Base-by-base conservation (phyloP, 257 asterid species). In the Dorcoceras hygrometricum region DNA sequence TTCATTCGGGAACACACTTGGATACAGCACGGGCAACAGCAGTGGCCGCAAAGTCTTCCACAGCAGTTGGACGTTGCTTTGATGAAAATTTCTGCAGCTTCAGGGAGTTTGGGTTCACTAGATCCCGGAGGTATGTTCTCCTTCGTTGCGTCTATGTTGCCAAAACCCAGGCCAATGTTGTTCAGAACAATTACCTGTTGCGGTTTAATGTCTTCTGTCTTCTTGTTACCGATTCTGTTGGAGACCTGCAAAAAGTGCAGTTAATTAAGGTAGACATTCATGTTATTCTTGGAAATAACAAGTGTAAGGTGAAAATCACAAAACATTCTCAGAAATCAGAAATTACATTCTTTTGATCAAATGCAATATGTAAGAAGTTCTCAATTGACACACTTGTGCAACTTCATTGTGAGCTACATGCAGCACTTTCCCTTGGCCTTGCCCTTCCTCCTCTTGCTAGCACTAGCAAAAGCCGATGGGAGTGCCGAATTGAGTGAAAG, bases 1-100 rank as follows among this genome's bases (percentile, higher is more conserved):
- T 88, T 86, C 73, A 90, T 55, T 75, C 43, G 57, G 9, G 97
- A 90, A 61, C 95, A 93, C 0, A 72, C 53, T 8, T 74, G 75
- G 55, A 93, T 79, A 57, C 95, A 88, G 87, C 99, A 86, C 89
- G 82, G 73, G 83, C 99, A 83, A 57, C 99, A 90, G 79, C 95
- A 88, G 65, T 71, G 71, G 32, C 63, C 36, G 74, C 84, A 90
- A n/a, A 86, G 71, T 72, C 69, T 81, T 39, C 87, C 91, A 23
- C 95, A 90, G 72, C 95, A 90, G 71, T 77, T 73, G 2, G 87
- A 86, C 48, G 94, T 79, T 26, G 90, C 95, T 80, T 73, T 80
- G 23, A 63, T 92, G 0, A 90, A 65, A 0, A 80, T 59, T 58
- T 90, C 99, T 4, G 86, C 95, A 12, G 83, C 78, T 25, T 88